phyloP scores from a whole-genome alignment of 805 yeast species.

The Pichia pseudocactophila region DNA sequence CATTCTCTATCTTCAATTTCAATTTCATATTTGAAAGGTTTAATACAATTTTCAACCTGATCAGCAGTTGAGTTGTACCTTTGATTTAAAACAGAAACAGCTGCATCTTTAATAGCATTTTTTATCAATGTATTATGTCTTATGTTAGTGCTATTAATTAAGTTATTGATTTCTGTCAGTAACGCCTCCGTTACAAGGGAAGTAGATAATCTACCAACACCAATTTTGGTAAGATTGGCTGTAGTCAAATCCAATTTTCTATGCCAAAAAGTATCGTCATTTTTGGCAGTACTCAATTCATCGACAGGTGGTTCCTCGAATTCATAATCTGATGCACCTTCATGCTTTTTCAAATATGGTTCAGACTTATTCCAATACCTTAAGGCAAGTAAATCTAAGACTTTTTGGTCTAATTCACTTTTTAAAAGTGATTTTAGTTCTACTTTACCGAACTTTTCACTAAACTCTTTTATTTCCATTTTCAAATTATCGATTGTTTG shows the following conservation, averaged over 20 bases:
- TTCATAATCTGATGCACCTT: constrained; percentile 11
- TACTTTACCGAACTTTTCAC: constrained; percentile 70
- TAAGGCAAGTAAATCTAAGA: constrained; percentile 77
- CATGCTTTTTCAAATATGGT: constrained; percentile 13
- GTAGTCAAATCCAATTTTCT: constrained; percentile 78
- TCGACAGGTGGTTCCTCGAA: constrained; percentile 41
- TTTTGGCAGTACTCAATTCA: constrained; percentile 46
- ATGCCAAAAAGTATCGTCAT: constrained; percentile 80
- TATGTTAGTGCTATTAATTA: constrained; percentile 67
- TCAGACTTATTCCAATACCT: constrained; percentile 82
- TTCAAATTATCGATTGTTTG: constrained; percentile 84
- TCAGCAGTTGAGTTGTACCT: constrained; percentile 90
- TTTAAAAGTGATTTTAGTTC: constrained; percentile 74
- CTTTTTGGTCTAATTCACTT: constrained; percentile 81
- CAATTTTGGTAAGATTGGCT: constrained; percentile 79
- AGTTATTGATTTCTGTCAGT: constrained; percentile 63
- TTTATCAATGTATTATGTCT: constrained; percentile 81
- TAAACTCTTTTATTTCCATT: constrained; percentile 77
- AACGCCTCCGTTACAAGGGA: constrained; percentile 73
- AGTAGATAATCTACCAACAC: constrained; percentile 88
- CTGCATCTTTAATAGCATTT: constrained; percentile 76
- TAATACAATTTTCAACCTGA: constrained; percentile 96
- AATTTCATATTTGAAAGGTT: constrained; percentile 95
- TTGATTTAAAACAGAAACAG: constrained; percentile 63
- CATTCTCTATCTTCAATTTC: constrained; percentile 96